These are phyloP conservation scores for Liriodendron chinense DNA, from an alignment of 164 flowering plant species.

Conservation along the genomic window DNA sequence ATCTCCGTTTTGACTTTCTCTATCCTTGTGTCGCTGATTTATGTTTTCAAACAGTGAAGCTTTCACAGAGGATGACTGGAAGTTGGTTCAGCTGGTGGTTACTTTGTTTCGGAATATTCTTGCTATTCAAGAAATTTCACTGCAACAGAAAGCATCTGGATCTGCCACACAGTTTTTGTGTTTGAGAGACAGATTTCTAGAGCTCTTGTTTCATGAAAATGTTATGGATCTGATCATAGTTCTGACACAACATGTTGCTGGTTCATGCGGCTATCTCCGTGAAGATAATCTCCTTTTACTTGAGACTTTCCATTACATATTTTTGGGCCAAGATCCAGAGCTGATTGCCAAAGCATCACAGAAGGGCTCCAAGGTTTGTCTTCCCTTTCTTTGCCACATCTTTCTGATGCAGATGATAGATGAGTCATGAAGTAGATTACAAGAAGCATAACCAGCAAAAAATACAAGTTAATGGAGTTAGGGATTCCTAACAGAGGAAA, in stretches of 20 bases:
- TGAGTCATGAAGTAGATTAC: not conserved
- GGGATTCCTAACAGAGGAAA: not conserved
- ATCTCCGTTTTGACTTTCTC: not conserved
- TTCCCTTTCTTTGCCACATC: not conserved
- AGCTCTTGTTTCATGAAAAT: conserved; percentile 75
- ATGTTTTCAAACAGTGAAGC: conserved; percentile 42
- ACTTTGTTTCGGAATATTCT: conserved; percentile 84
- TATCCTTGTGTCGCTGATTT: not conserved
- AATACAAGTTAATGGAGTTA: not conserved
- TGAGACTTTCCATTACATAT: conserved; percentile 71
- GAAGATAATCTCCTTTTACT: conserved; percentile 86
- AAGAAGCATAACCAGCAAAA: not conserved
- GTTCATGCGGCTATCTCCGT: conserved; percentile 53
- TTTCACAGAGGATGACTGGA: conserved; percentile 96
- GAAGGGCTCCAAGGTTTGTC: conserved; percentile 50
- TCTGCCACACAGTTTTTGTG: conserved; percentile 55
- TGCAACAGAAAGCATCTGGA: conserved; percentile 67
- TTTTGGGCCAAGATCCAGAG: conserved; percentile 77
- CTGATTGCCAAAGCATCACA: conserved; percentile 51
- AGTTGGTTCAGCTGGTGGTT: conserved; percentile 87
- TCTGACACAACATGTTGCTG: conserved; percentile 68
- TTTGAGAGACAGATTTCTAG: conserved; percentile 74
- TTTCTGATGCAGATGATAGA: not conserved
- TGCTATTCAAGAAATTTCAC: conserved; percentile 76
- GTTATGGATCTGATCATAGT: conserved; percentile 81